Conservation (phyloP, 139 green algal species). For the Coelastrella sp. region DNA sequence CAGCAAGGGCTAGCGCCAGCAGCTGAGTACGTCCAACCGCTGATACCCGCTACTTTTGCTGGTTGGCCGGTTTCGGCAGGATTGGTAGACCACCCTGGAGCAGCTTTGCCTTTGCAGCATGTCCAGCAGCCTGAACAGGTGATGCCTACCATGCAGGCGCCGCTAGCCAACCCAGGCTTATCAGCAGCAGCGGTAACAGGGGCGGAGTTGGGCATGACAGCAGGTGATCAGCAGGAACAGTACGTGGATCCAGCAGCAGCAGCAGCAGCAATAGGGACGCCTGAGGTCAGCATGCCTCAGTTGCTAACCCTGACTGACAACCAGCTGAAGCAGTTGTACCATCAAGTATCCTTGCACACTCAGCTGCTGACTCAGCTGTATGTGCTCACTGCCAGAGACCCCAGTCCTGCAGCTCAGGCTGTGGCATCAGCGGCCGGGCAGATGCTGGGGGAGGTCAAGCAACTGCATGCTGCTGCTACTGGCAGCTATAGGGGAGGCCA, state of each 20-base stretch:
- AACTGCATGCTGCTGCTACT: slow-evolving; percentile 2
- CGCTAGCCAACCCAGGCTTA: no score
- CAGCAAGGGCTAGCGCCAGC: background rate
- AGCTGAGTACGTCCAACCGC: background rate
- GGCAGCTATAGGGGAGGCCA: slow-evolving; percentile 17
- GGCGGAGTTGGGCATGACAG: background rate
- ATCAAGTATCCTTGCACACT: slow-evolving; percentile 19
- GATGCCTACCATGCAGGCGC: background rate
- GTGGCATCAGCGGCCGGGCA: background rate
- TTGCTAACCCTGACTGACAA: background rate
- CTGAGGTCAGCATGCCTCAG: background rate
- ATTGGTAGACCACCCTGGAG: background rate
- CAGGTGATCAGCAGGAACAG: no score
- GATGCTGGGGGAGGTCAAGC: background rate
- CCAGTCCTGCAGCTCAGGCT: background rate
- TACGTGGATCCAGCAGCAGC: no score
- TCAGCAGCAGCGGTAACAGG: background rate
- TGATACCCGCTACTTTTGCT: slow-evolving; percentile 27
- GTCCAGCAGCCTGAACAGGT: background rate
- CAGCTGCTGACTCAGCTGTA: slow-evolving; percentile 46
- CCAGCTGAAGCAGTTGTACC: slow-evolving; percentile 38
- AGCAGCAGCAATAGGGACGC: background rate
- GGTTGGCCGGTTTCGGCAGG: background rate
- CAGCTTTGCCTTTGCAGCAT: background rate
- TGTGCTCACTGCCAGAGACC: background rate